Base-by-base conservation (phyloP, 2,329 filamentous ascomycete genomes). In the Fusarium sororula region DNA sequence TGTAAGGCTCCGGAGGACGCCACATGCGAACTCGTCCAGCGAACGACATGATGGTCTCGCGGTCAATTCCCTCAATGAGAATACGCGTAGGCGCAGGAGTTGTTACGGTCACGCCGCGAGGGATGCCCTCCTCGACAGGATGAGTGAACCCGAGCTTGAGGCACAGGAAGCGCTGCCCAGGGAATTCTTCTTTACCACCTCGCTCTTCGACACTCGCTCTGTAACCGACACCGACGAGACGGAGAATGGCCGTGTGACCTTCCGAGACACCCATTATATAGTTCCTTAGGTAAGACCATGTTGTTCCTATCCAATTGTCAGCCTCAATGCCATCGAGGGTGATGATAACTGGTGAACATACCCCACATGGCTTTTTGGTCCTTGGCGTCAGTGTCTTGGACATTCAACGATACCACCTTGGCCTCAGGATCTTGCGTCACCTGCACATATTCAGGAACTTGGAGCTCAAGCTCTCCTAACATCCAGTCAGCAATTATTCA, bases 121-220 rank as follows among this genome's bases (percentile, higher is more conserved):
- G 96, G 54, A 98, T 90, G 7, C 91, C 91, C 80, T 98, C 87
- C 84, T 99, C 96, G 74, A 99, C 94, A 1, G 96, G 93, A 87
- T 99, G 96, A 72, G 96, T 97, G 85, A 95, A 99, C 66, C 96
- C 96, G 63, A 99, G 93, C 88, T 98, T 98, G 75, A 99, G 86
- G 72, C 93, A 94, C 47, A 99, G 92, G 78, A 97, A 97, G 81
- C 94, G 89, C 84, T 98, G 95, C 47, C 93, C 95, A 1, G 90
- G 90, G 80, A 92, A 98, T 65, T 92, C 90, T 68, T 93, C 91
- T 68, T 92, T 94, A 39, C 86, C 90, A 30, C 93, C 93, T 44
- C 89, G 92, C 66, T 91, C 85, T 83, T 98, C 95, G 77, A 99
- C 89, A 8, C 90, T 93, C 22, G 96, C 96, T 83, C 96, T 90